Evolutionary conservation across 331 rosid species (phyloP).

Genomic region (Rhamnella rubrinervis): DNA sequence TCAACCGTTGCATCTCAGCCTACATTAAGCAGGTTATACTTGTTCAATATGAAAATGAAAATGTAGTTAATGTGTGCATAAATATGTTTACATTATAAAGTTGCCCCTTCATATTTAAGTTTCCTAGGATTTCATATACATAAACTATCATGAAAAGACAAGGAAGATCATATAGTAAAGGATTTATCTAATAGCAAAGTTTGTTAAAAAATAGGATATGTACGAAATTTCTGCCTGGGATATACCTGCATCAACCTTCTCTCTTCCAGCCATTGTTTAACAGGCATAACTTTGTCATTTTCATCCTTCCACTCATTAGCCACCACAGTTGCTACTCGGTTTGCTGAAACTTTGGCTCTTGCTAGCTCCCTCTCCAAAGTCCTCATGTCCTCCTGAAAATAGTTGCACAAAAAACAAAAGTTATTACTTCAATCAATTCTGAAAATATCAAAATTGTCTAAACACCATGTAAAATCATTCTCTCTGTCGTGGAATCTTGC

Average conservation of each 20-base stretch:
- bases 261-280: constrained; percentile 92
- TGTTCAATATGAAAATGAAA: constrained; percentile 12
- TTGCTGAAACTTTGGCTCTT: constrained; percentile 80
- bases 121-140: no score
- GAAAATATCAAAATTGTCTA: neutral
- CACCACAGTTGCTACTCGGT: constrained; percentile 71
- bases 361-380: constrained; percentile 91
- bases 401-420: constrained; percentile 9
- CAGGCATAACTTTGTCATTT: constrained; percentile 87
- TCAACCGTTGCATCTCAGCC: constrained; percentile 91
- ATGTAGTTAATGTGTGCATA: neutral
- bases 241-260: constrained; percentile 80
- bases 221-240: constrained; percentile 5
- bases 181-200: neutral
- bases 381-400: constrained; percentile 81
- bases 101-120: no score
- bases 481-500: neutral
- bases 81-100: no score
- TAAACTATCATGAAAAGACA: neutral
- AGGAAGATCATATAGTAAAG: neutral
- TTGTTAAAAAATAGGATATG: neutral
- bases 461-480: neutral
- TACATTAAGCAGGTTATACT: constrained; percentile 22
- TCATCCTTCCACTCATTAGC: constrained; percentile 99
- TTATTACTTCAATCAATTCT: constrained; percentile 19